phyloP scores from a whole-genome alignment of 2,329 filamentous ascomycete species.

The Niveomyces coronatus region DNA sequence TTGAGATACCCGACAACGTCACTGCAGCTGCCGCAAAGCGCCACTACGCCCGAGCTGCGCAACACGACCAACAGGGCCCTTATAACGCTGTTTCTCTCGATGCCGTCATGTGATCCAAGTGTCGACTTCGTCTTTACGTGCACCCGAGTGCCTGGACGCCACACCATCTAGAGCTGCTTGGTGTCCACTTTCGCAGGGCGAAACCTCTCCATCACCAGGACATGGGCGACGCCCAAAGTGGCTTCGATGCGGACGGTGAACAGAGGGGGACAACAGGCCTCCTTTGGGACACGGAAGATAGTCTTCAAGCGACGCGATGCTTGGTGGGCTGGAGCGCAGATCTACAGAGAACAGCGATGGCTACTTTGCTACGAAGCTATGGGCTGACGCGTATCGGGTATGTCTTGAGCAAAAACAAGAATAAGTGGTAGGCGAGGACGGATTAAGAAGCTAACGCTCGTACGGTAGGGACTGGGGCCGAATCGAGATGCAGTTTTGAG shows the following conservation, averaged over 20 bases:
- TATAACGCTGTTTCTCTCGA: neutral
- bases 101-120: conserved; percentile 1
- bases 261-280: neutral
- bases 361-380: neutral
- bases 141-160: conserved; percentile 1
- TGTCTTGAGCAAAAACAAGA: neutral
- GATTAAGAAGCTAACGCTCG: neutral
- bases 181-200: neutral
- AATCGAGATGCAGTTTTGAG: conserved; percentile 4
- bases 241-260: neutral
- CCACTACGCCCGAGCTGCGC: neutral
- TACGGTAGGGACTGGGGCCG: neutral
- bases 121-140: neutral
- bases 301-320: neutral
- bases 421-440: neutral
- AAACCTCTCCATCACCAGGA: neutral
- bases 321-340: neutral
- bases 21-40: neutral
- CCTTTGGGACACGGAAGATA: neutral
- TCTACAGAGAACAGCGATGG: neutral
- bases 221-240: neutral
- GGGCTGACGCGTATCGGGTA: neutral
- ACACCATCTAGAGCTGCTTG: conserved; percentile 1
- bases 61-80: neutral
- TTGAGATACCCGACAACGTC: neutral